Base-by-base conservation (phyloP, 805 yeast species). In the Nakazawaea holstii region DNA sequence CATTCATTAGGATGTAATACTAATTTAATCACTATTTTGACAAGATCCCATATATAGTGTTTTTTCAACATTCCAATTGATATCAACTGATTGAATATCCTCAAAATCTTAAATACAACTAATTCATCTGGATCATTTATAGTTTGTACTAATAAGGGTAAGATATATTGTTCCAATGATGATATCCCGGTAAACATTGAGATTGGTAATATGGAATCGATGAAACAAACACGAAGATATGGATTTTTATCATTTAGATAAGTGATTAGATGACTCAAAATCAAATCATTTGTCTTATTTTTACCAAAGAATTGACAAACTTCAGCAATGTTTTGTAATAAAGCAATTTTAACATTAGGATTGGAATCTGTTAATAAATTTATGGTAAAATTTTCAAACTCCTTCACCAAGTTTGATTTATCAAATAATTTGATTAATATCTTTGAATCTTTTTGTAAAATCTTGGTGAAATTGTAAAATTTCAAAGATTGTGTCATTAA, bases 221-320 rank as follows among this genome's bases (percentile, higher is more conserved):
- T 81, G 55, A 94, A 82, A 4, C 82, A 80, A 28, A 86, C 67
- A 50, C 95, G 71, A 20, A 94, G 68, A 17, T 79, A 74, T 0
- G 84, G 68, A 57, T 82, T 80, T 47, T 80, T 74, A 59, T 91
- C 97, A 62, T 94, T 94, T 52, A 94, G 66, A 58, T 90, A 94
- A 0, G 98, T 91, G 39, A 94, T 91, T 48, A 91, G 68, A 67
- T 94, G 98, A 39, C 96, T 90, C 41, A 94, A 66, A 20, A 94
- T 81, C 36, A 94, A 71, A 60, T 94, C 98, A 58, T 87, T 91
- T 0, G 97, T 85, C 54, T 82, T 87, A 46, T 88, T 95, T 47
- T 84, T 80, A 0, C 97, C 97, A 59, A 94, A 82, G 49, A 85
- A 86, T 8, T 82, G 72, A 55, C 97, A 88, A 3, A 94, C 62